Evolutionary conservation across 2,329 filamentous ascomycete species (phyloP).

Genomic region (Arthrinium phaeospermum): DNA sequence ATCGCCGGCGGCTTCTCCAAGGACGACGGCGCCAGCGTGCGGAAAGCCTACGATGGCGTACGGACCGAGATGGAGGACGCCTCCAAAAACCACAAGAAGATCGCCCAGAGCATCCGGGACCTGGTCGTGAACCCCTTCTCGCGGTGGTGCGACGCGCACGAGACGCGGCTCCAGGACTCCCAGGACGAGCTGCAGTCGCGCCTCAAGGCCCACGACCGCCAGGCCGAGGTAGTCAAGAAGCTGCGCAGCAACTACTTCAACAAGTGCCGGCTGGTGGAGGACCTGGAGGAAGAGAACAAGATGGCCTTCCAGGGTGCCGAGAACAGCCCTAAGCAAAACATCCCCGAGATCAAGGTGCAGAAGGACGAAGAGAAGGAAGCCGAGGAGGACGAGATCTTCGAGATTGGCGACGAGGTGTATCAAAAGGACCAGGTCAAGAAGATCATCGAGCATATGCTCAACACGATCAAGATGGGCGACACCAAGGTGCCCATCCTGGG

Average conservation of each 20-base stretch:
- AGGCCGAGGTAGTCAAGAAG: constrained; percentile 89
- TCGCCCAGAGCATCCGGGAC: constrained; percentile 94
- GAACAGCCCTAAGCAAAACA: constrained; percentile 61
- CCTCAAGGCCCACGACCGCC: constrained; percentile 92
- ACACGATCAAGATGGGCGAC: constrained; percentile 85
- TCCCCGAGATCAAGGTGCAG: constrained; percentile 88
- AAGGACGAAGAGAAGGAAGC: constrained; percentile 65
- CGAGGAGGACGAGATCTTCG: constrained; percentile 71
- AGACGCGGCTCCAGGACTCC: constrained; percentile 86
- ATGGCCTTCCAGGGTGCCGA: constrained; percentile 92
- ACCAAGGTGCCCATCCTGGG: constrained; percentile 95
- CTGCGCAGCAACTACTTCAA: constrained; percentile 97
- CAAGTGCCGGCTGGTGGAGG: constrained; percentile 95
- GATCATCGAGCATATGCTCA: constrained; percentile 83
- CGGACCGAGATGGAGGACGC: constrained; percentile 92
- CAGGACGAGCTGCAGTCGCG: constrained; percentile 91
- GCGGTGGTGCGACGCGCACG: constrained; percentile 95
- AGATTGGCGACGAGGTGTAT: constrained; percentile 91
- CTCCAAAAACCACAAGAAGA: constrained; percentile 88
- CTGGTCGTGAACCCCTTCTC: constrained; percentile 93
- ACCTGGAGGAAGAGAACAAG: constrained; percentile 98
- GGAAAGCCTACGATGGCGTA: constrained; percentile 97
- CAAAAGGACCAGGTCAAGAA: constrained; percentile 87
- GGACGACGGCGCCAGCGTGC: constrained; percentile 94
- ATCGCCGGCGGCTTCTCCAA: constrained; percentile 82